Base-by-base conservation (phyloP, 2,329 filamentous ascomycete genomes). In the Aspergillus chevalieri region DNA sequence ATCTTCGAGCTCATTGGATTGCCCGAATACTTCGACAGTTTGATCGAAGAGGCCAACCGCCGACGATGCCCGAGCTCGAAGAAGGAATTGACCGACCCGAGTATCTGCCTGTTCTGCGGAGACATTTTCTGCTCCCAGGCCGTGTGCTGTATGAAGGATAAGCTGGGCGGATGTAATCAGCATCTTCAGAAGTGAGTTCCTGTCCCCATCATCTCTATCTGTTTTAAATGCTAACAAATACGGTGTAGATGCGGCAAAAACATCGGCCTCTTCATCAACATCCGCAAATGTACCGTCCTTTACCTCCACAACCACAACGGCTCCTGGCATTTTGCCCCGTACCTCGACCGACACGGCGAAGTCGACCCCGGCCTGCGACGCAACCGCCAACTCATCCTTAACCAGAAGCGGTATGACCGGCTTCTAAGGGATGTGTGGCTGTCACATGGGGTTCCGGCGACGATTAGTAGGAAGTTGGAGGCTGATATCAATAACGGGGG, bases 91-190 rank as follows among this genome's bases (percentile, higher is more conserved):
- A 86, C 85, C 2, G 94, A 98, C 67, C 90, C 93, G 0, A 88
- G 87, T 56, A 82, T 98, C 34, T 98, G 93, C 64, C 79, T 98
- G 36, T 89, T 96, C 73, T 98, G 93, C 65, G 92, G 93, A 30
- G 90, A 91, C n/a, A 89, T 98, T 38, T 92, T 96, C 70, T 98
- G 93, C 71, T 89, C 87, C 8, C 93, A 98, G 74, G 89, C 87
- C 43, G 86, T 91, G 43, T 98, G 93, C 73, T 98, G 93, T 67
- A 82, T 88, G 63, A 60, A 65, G 26, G 84, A 83, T 52, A 81
- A 78, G 55, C 80, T 89, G 52, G 91, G 91, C 43, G 91, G 94
- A 28, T 92, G 88, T 56, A 91, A 92, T 68, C 89, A 94, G 72
- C 93, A 98, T 72, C 84, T 95, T 75, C 74, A 80, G 55, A 90